Evolutionary conservation across 805 yeast genomes (phyloP).

Genomic region (Blastobotrys muscicola): DNA sequence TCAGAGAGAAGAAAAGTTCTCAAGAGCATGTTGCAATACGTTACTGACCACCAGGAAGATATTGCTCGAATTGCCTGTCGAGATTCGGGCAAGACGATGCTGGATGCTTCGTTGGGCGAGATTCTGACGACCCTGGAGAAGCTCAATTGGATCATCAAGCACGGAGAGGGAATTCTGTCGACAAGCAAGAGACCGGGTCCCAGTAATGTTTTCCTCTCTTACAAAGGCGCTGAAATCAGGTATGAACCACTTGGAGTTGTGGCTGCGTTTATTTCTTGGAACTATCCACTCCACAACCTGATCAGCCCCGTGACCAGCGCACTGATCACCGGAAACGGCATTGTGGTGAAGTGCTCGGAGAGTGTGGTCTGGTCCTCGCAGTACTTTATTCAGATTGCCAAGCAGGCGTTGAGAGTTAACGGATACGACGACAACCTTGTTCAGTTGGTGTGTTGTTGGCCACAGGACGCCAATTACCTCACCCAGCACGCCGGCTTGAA

Average conservation of each 20-base stretch:
- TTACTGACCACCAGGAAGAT: constrained; percentile 72
- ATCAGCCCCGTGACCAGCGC: constrained; percentile 89
- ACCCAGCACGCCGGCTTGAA: constrained; percentile 73
- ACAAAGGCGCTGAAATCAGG: constrained; percentile 87
- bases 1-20: constrained; percentile 62
- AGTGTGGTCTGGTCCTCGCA: constrained; percentile 91
- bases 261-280: constrained; percentile 91
- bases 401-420: constrained; percentile 60
- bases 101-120: constrained; percentile 88
- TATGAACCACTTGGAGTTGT: constrained; percentile 91
- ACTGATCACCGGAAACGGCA: constrained; percentile 83
- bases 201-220: constrained; percentile 70
- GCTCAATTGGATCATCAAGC: constrained; percentile 74
- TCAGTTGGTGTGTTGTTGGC: constrained; percentile 82
- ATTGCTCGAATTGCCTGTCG: constrained; percentile 90
- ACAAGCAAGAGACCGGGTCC: constrained; percentile 82
- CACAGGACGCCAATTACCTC: constrained; percentile 78
- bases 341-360: constrained; percentile 90
- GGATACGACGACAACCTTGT: constrained; percentile 75
- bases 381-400: constrained; percentile 64
- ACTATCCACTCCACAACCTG: constrained; percentile 91
- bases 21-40: constrained; percentile 58
- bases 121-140: constrained; percentile 92
- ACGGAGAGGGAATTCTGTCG: constrained; percentile 66
- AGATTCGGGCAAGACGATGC: constrained; percentile 91